Evolutionary conservation across 371 early-diverging fungal genomes (phyloP), one percentile per base, ranked within the genome.

Genomic region (Mucor velutinosus): DNA sequence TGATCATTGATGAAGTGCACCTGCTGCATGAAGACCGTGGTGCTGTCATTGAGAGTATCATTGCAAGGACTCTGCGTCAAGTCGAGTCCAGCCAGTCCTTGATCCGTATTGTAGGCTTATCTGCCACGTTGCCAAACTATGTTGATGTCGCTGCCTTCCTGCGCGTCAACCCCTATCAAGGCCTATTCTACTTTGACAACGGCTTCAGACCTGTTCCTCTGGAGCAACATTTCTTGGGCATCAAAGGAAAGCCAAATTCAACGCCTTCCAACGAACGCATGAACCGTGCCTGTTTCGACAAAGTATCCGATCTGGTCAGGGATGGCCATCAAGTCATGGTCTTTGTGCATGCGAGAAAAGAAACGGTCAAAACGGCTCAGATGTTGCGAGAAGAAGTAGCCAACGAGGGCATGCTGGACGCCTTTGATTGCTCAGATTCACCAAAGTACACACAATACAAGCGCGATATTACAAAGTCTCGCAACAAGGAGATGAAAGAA

Each of bases 1-100:
- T 99, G 58, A 96, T 99, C 58, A 93, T 99, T 71, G 99, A 99
- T 83, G 99, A 99, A 84, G 99, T 99, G 4, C 99, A 99, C 80
- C 76, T 99, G 73, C 85, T 99, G 49, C 96, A 99, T 69, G 99
- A 99, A 78, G 97, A 94, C 58, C 94, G 99, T 73, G 99, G 99
- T 65, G 87, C 98, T 23, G 99, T 99, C 10, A 87, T 99, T 64
- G 99, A 99, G 78, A 92, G 94, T 62, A 92, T 99, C 60, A 93
- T 99, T 64, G 96, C 98, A 21, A 87, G 99, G 70, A 97, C 99
- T 0, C 84, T 94, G 67, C 89, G 99, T 27, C 93, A 95, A 71
- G 86, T 96, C 11, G 99, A 98, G 75, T 86, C 94, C 11, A 91
- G 90, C 39, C 99, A 99, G 77, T 90, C 90, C 7, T 81, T 95